Evolutionary conservation across 176 grass and related monocot genomes (phyloP).

Genomic region (Dendrocalamus sinicus): DNA sequence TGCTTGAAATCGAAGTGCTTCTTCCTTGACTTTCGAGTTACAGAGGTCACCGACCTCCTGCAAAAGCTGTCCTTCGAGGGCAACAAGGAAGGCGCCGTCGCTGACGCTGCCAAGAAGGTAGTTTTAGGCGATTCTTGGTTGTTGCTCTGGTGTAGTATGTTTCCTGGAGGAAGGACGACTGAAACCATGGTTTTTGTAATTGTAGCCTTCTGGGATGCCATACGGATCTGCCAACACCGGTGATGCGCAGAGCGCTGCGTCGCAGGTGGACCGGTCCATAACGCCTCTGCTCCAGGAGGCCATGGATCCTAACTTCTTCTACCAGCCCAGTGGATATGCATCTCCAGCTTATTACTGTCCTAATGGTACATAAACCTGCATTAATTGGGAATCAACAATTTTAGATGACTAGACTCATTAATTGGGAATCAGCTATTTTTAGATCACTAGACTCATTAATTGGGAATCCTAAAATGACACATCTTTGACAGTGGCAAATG

Average conservation of each 20-base stretch:
- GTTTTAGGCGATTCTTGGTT: background rate
- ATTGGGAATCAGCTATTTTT: conserved; percentile 14
- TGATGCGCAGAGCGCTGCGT: conserved; percentile 45
- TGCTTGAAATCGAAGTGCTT: conserved; percentile 29
- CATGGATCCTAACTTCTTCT: conserved; percentile 74
- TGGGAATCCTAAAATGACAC: background rate
- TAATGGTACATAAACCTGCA: conserved; percentile 45
- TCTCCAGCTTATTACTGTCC: conserved; percentile 70
- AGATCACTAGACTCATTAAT: background rate
- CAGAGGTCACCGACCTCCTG: conserved; percentile 70
- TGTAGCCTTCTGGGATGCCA: conserved; percentile 56
- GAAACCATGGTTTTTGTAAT: background rate
- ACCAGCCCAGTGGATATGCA: conserved; percentile 63
- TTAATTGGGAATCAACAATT: background rate
- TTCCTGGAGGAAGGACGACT: conserved; percentile 6
- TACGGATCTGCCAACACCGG: conserved; percentile 56
- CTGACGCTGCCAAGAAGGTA: conserved; percentile 68
- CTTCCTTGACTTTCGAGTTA: conserved; percentile 49
- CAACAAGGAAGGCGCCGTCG: conserved; percentile 59
- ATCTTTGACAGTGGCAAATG: too few relatives aligned
- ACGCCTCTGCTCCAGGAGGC: conserved; percentile 79
- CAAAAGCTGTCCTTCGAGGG: conserved; percentile 76
- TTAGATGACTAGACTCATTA: conserved; percentile 10
- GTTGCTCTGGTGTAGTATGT: background rate
- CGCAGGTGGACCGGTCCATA: conserved; percentile 63